Base-by-base conservation (phyloP, 371 early-diverging fungal genomes). In the Basidiobolus meristosporus region DNA sequence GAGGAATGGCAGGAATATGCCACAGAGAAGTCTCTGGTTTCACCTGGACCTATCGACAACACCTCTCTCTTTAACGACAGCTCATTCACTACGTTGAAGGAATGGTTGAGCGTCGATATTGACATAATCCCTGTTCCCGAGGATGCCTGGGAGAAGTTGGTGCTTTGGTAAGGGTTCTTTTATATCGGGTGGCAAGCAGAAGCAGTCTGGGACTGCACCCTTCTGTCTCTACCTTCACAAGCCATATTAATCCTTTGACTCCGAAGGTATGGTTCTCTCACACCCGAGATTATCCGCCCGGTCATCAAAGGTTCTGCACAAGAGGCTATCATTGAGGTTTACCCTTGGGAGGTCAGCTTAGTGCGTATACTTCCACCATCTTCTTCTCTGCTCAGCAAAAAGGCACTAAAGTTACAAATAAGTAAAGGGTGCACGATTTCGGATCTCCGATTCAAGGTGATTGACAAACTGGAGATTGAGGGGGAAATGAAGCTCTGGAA, bases 41-140 rank as follows among this genome's bases (percentile, higher is more conserved):
- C 31, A 12, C 54, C 54, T 11, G 57, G 54, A 1, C 42, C 34
- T 1, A 45, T 53, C 14, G 50, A 50, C 31, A 57, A 53, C 22
- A 43, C 46, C 10, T 15, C 40, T 2, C 49, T 53, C 17, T 38
- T 51, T 41, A 26, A 15, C 18, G 12, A 34, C 18, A 18, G 33
- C 33, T 0, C 41, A 36, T 15, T 40, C 39, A 20, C 15, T 16
- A 10, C 34, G 48, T 9, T 31, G 37, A 15, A 33, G 28, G 3
- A 44, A 43, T 12, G 12, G 38, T 22, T 16, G 36, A 20, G n/a
- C 23, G 11, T 34, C 31, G 9, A 45, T 54, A 0, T 5, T 7
- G 2, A 20, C 39, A 12, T 17, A 7, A 18, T 16, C 34, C 18
- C 14, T 34, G n/a, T 57, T 1, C 49, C 57, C 4, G 34, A 53